Evolutionary conservation across 2,329 filamentous ascomycete species (phyloP).

Genomic region (Truncatella angustata): DNA sequence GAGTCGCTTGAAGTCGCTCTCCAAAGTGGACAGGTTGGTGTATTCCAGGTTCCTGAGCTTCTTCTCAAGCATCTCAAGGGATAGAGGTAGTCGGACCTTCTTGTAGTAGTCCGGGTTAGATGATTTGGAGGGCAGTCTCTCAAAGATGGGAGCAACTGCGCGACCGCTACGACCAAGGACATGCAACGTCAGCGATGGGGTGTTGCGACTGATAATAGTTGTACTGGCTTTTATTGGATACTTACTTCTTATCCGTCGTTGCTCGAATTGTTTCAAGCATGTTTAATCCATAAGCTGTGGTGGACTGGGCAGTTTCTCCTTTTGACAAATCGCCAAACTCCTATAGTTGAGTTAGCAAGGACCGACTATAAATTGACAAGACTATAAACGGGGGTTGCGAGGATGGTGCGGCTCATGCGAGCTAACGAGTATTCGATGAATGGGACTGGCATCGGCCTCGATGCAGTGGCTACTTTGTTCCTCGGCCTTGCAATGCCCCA

Average conservation of each 20-base stretch:
- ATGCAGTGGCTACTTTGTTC: background rate
- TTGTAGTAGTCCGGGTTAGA: constrained; percentile 75
- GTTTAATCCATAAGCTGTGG: constrained; percentile 67
- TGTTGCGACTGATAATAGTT: background rate
- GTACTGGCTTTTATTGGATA: constrained; percentile 17
- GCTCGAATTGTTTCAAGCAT: constrained; percentile 74
- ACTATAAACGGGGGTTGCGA: constrained; percentile 2
- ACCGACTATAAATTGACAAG: background rate
- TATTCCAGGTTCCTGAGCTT: constrained; percentile 72
- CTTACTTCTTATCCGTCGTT: constrained; percentile 80
- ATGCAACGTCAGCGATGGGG: background rate
- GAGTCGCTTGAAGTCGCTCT: constrained; percentile 85
- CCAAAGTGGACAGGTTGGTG: constrained; percentile 67
- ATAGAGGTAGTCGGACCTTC: constrained; percentile 73
- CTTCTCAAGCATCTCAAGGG: constrained; percentile 71
- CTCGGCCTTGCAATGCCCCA: background rate
- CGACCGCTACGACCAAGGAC: constrained; percentile 55
- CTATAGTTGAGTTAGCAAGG: constrained; percentile 8
- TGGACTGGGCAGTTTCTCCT: constrained; percentile 65
- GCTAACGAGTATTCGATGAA: constrained; percentile 9
- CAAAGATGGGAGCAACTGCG: constrained; percentile 71
- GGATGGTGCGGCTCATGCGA: background rate
- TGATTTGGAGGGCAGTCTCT: constrained; percentile 64
- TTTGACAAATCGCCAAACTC: constrained; percentile 49
- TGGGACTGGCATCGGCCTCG: background rate